phyloP scores from a whole-genome alignment of 1,284 basidiomycete species.

The Boletellus sp. region DNA sequence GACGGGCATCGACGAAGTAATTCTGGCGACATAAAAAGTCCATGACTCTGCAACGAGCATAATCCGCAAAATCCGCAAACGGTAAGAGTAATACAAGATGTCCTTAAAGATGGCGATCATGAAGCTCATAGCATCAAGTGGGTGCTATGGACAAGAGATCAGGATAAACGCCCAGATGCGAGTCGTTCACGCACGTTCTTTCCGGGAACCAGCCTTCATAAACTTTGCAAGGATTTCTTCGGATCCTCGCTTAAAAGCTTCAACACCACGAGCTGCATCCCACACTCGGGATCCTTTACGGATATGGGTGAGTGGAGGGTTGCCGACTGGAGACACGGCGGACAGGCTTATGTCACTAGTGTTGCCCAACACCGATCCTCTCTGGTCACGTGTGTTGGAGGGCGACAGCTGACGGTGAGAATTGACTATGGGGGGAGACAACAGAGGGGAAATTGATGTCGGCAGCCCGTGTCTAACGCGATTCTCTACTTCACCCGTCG shows the following conservation, averaged over 20 bases:
- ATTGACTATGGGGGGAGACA: background rate
- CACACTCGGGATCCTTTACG: conserved; percentile 56
- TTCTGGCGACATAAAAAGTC: background rate
- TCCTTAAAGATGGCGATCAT: background rate
- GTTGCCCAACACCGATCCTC: conserved; percentile 1
- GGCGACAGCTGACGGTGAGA: background rate
- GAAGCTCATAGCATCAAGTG: conserved; percentile 2
- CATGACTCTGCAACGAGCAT: conserved; percentile 3
- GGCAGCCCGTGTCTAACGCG: conserved; percentile 36
- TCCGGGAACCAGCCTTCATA: conserved; percentile 71
- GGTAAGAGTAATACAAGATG: background rate
- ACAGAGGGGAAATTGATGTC: conserved; percentile 19
- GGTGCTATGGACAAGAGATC: background rate
- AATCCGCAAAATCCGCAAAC: background rate
- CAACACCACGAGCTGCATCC: conserved; percentile 77
- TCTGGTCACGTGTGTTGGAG: background rate
- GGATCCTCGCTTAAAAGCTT: conserved; percentile 76
- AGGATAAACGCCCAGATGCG: background rate
- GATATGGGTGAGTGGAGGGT: conserved; percentile 19
- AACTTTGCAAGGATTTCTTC: conserved; percentile 80
- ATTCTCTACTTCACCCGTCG: conserved; percentile 17
- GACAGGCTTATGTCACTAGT: background rate
- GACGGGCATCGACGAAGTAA: background rate
- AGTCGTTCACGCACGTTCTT: conserved; percentile 38
- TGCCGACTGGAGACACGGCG: conserved; percentile 32